Conservation (phyloP, 257 asterid genomes). For the Nicotiana tabacum region DNA sequence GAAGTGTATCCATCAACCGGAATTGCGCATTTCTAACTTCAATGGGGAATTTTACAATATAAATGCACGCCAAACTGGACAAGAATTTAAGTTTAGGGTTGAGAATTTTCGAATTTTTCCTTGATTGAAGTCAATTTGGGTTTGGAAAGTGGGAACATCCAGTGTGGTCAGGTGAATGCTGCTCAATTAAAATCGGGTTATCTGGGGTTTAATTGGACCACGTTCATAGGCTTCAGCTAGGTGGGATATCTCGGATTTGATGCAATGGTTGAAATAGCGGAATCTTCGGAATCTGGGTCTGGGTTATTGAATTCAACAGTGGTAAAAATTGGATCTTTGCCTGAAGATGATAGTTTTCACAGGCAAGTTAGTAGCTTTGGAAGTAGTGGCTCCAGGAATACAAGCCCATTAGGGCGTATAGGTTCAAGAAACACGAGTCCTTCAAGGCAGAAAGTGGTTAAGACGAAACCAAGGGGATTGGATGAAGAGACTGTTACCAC, state of each 20-base stretch:
- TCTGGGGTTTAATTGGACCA: constrained; percentile 9
- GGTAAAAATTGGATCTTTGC: constrained; percentile 45
- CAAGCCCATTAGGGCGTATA: constrained; percentile 78
- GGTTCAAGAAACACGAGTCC: constrained; percentile 93
- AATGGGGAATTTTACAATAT: neutral
- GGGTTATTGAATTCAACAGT: constrained; percentile 35
- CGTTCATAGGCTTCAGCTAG: constrained; percentile 8
- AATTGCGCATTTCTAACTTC: neutral
- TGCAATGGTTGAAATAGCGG: constrained; percentile 44
- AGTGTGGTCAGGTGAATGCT: neutral
- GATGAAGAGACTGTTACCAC: constrained; percentile 88
- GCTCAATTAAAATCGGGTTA: neutral
- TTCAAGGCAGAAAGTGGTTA: constrained; percentile 67
- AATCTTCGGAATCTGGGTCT: constrained; percentile 54
- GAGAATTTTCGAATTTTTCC: neutral
- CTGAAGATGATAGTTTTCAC: constrained; percentile 55
- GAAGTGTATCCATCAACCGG: neutral
- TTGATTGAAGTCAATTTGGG: neutral
- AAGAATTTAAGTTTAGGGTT: constrained; percentile 12
- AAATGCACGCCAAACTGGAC: neutral
- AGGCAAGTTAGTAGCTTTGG: constrained; percentile 59
- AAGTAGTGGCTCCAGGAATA: constrained; percentile 65
- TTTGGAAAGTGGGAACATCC: neutral
- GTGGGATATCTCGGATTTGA: constrained; percentile 8
- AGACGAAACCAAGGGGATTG: constrained; percentile 93